These are phyloP conservation scores for Amaranthus hypochondriacus DNA, from an alignment of 148 eudicot species.

Conservation along the genomic window DNA sequence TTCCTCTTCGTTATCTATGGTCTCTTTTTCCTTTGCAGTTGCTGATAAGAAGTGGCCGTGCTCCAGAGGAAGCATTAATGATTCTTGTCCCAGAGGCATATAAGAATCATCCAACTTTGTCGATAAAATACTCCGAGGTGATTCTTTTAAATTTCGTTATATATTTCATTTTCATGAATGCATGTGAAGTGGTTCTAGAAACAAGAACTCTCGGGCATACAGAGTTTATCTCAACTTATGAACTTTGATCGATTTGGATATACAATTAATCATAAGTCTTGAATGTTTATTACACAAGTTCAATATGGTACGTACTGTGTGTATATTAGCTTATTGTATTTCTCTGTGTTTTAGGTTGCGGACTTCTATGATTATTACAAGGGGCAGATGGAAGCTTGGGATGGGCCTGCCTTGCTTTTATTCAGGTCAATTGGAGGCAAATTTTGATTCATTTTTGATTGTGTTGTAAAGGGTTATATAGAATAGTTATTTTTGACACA, in stretches of 20 bases:
- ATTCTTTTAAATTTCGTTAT: conserved; percentile 2
- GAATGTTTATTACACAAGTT: background rate
- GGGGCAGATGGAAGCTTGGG: conserved; percentile 99
- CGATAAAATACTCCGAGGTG: conserved; percentile 96
- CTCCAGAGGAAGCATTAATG: conserved; percentile 91
- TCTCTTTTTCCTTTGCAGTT: conserved; percentile 42
- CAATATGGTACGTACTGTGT: background rate
- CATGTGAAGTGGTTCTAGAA: background rate
- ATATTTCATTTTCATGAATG: conserved; percentile 8
- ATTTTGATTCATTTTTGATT: background rate
- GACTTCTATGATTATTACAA: conserved; percentile 97
- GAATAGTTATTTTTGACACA: no score
- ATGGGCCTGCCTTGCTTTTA: conserved; percentile 97
- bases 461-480: background rate
- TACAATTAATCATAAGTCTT: background rate
- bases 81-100: conserved; percentile 98
- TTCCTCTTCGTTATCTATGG: background rate
- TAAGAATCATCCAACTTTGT: conserved; percentile 88
- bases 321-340: conserved; percentile 12
- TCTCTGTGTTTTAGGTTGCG: conserved; percentile 44
- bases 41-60: conserved; percentile 92
- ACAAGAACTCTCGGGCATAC: background rate
- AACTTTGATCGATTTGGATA: background rate
- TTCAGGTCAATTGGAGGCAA: conserved; percentile 59
- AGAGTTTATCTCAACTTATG: background rate